Conservation (phyloP, 768 basidiomycete species). For the Suillus decipiens region DNA sequence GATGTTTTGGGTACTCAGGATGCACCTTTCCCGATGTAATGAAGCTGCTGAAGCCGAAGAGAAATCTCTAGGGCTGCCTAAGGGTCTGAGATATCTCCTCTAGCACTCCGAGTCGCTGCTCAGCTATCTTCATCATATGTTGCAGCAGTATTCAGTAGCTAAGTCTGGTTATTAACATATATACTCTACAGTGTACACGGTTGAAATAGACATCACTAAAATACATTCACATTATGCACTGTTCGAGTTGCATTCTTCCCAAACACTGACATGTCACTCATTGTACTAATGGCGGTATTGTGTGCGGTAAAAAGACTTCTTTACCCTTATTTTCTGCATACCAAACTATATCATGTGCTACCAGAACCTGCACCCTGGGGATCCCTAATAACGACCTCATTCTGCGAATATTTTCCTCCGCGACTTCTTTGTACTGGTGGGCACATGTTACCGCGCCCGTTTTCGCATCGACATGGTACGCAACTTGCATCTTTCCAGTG, state of each 20-base stretch:
- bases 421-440: conserved; percentile 44
- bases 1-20: conserved; percentile 49
- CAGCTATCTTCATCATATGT: neutral
- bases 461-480: conserved; percentile 18
- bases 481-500: conserved; percentile 41
- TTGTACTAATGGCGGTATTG: conserved; percentile 13
- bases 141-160: neutral
- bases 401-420: conserved; percentile 43
- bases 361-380: conserved; percentile 45
- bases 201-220: neutral
- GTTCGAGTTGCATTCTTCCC: neutral
- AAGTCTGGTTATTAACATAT: neutral
- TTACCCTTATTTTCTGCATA: conserved; percentile 47
- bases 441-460: conserved; percentile 37
- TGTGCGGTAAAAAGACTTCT: conserved; percentile 35
- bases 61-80: conserved; percentile 32
- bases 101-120: conserved; percentile 22
- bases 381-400: conserved; percentile 40
- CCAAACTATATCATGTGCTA: conserved; percentile 58
- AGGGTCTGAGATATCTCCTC: conserved; percentile 48
- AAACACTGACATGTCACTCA: neutral
- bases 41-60: conserved; percentile 39
- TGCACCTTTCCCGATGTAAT: conserved; percentile 44
- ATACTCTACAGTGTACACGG: neutral
- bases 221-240: neutral